Percentiles rank a stretch among this genome's conserved stretches.
Evolutionary conservation across 768 basidiomycete species (phyloP).

Genomic region (Tremella mesenterica): DNA sequence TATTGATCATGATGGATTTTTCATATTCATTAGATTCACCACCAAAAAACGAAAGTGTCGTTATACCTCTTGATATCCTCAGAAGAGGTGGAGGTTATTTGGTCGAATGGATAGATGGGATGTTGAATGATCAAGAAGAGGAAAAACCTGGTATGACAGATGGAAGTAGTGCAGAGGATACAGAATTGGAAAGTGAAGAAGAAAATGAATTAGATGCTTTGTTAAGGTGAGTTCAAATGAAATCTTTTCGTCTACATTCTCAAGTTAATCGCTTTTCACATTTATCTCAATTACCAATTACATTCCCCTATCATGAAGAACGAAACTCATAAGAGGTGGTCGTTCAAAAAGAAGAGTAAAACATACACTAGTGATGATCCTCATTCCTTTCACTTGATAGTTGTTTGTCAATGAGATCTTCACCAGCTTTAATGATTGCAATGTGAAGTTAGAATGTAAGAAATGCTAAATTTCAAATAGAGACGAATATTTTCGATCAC

Average conservation of each 20-base stretch:
- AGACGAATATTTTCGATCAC: slow-evolving; percentile 23
- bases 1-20: slow-evolving; percentile 23
- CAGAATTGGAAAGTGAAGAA: slow-evolving; percentile 17
- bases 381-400: no score
- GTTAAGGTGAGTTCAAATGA: slow-evolving; percentile 21
- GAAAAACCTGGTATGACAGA: slow-evolving; percentile 32
- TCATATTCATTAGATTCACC: slow-evolving; percentile 20
- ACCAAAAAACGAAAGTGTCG: slow-evolving; percentile 12
- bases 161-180: slow-evolving; percentile 28
- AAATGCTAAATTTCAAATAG: no score
- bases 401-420: no score
- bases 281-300: no score
- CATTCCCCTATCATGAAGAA: no score
- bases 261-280: background rate
- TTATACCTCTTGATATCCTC: slow-evolving; percentile 11
- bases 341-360: no score
- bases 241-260: background rate
- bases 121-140: slow-evolving; percentile 5
- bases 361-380: no score
- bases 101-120: slow-evolving; percentile 6
- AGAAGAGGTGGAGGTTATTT: slow-evolving; percentile 8
- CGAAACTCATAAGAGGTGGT: no score
- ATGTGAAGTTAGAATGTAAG: no score
- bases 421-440: no score
- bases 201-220: slow-evolving; percentile 25